phyloP scores from a whole-genome alignment of 2,329 filamentous ascomycete species.

The Xylaria digitata region DNA sequence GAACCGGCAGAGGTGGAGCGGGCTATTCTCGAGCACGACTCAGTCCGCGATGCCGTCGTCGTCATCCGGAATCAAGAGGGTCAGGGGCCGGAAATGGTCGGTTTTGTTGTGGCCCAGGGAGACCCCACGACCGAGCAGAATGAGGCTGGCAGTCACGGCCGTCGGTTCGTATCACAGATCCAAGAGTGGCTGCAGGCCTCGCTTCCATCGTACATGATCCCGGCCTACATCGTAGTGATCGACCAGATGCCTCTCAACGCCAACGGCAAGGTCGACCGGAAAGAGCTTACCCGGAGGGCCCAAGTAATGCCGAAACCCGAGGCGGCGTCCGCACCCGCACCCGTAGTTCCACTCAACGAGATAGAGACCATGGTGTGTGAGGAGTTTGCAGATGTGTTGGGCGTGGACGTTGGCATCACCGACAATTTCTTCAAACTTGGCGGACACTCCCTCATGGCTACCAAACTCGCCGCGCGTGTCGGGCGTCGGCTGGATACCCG shows the following conservation, averaged over 20 bases:
- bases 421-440: constrained; percentile 33
- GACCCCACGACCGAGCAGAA: constrained; percentile 17
- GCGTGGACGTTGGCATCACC: constrained; percentile 25
- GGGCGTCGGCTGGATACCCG: constrained; percentile 22
- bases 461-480: constrained; percentile 28
- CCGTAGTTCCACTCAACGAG: constrained; percentile 7
- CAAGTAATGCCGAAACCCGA: constrained; percentile 17
- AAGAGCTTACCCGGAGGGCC: constrained; percentile 25
- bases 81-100: constrained; percentile 25
- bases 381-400: constrained; percentile 26
- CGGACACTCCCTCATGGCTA: constrained; percentile 32
- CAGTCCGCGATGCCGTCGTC: constrained; percentile 25
- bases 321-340: constrained; percentile 11
- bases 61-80: constrained; percentile 21
- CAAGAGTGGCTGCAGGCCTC: constrained; percentile 19
- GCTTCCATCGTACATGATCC: constrained; percentile 32
- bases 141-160: constrained; percentile 14
- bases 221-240: constrained; percentile 18
- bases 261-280: constrained; percentile 31
- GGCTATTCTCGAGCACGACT: constrained; percentile 19
- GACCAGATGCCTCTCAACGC: constrained; percentile 33
- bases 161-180: constrained; percentile 18
- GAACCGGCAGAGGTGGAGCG: constrained; percentile 30
- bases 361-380: constrained; percentile 21
- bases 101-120: constrained; percentile 21